These are phyloP conservation scores for Arabidopsis arenosa DNA, from an alignment of 345 rosid species.

Conservation along the genomic window DNA sequence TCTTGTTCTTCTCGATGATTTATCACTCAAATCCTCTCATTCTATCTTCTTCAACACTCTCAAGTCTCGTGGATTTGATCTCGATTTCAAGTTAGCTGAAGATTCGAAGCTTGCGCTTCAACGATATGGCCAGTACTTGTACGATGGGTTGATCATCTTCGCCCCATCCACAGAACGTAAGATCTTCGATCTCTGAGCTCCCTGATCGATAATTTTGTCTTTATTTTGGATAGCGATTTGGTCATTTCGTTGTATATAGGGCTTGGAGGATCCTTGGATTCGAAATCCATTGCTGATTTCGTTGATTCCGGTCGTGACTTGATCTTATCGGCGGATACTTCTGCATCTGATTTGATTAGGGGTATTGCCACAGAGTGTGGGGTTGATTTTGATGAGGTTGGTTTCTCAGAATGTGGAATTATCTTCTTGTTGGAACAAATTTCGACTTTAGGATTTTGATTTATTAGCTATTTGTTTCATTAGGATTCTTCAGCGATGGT, in stretches of 20 bases:
- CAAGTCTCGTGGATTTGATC: constrained; percentile 61
- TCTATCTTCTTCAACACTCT: constrained; percentile 70
- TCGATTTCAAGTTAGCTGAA: constrained; percentile 68
- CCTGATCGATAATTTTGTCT: neutral
- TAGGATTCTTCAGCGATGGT: constrained; percentile 70
- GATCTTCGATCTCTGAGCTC: constrained; percentile 18
- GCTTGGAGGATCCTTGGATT: constrained; percentile 67
- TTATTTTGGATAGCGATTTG: neutral
- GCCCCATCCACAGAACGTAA: constrained; percentile 68
- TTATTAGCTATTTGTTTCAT: constrained; percentile 23
- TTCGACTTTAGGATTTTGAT: constrained; percentile 22
- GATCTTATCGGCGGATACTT: constrained; percentile 67
- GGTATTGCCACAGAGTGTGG: constrained; percentile 68
- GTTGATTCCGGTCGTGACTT: constrained; percentile 78
- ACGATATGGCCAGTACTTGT: constrained; percentile 68
- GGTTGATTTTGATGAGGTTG: constrained; percentile 75
- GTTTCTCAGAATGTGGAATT: constrained; percentile 35
- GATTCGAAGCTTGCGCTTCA: constrained; percentile 66
- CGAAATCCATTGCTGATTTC: constrained; percentile 61
- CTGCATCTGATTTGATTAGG: constrained; percentile 64
- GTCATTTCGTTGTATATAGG: constrained; percentile 40
- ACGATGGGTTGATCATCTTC: constrained; percentile 64
- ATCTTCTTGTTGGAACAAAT: neutral
- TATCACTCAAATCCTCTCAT: constrained; percentile 66
- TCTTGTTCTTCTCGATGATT: constrained; percentile 65